A percentile compares a stretch with the other conserved stretches of the same genome.
Evolutionary conservation across 495 filamentous ascomycete genomes (phyloP).

Genomic region (Lasiosphaeria hispida): DNA sequence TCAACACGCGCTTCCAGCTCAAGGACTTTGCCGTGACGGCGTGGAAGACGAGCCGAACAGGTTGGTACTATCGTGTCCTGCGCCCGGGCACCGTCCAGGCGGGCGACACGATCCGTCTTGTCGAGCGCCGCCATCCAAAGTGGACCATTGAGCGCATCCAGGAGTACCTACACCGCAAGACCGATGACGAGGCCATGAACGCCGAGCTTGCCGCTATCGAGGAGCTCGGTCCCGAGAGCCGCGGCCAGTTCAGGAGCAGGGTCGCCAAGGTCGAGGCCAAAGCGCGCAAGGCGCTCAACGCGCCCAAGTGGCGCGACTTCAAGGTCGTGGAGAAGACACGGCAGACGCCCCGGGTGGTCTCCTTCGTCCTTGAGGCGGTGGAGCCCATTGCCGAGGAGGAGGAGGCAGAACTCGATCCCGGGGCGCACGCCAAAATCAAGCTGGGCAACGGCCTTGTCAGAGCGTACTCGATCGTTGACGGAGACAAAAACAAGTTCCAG

Average conservation of each 20-base stretch:
- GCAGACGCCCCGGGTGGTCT: constrained; percentile 41
- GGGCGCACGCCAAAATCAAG: constrained; percentile 44
- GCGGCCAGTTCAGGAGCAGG: constrained; percentile 38
- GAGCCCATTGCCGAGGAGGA: constrained; percentile 21
- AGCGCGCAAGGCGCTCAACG: constrained; percentile 31
- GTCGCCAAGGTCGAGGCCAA: constrained; percentile 34
- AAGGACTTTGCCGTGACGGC: constrained; percentile 53
- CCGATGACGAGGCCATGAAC: constrained; percentile 42
- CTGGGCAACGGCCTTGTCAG: constrained; percentile 44
- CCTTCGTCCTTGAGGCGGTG: constrained; percentile 39
- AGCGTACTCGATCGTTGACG: constrained; percentile 50
- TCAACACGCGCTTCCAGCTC: constrained; percentile 55
- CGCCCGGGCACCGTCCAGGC: constrained; percentile 44
- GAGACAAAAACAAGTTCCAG: constrained; percentile 39
- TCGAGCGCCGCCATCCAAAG: constrained; percentile 43
- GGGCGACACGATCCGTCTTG: constrained; percentile 44
- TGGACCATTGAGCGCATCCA: constrained; percentile 58
- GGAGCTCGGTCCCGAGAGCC: constrained; percentile 48
- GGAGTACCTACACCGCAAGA: constrained; percentile 52
- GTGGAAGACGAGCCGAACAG: constrained; percentile 50
- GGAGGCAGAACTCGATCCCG: constrained; percentile 24
- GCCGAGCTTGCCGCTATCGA: constrained; percentile 42
- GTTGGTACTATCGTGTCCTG: constrained; percentile 57
- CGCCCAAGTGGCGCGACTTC: constrained; percentile 43
- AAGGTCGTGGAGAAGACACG: constrained; percentile 41